Evolutionary conservation across 2,329 filamentous ascomycete genomes (phyloP).

Genomic region (Ilyonectria sp.): DNA sequence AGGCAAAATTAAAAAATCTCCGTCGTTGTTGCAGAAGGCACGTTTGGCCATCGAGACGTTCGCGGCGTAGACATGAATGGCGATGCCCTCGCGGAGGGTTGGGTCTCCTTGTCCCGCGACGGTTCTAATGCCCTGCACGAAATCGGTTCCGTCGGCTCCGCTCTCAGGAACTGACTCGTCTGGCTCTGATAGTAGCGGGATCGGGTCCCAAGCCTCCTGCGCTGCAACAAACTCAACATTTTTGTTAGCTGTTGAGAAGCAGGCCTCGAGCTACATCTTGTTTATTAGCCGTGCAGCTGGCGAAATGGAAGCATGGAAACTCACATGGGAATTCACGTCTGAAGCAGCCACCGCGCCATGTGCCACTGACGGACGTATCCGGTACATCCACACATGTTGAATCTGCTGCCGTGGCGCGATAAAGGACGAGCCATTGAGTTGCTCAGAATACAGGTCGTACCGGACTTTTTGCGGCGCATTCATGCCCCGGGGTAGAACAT

Average conservation of each 20-base stretch:
- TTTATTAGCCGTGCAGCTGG: neutral
- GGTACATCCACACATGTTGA: constrained; percentile 53
- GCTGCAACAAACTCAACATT: constrained; percentile 61
- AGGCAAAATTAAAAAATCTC: constrained; percentile 81
- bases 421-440: constrained; percentile 61
- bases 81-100: constrained; percentile 62
- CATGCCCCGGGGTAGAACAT: constrained; percentile 60
- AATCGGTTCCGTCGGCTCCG: constrained; percentile 59
- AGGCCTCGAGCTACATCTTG: constrained; percentile 51
- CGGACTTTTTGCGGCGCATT: constrained; percentile 62
- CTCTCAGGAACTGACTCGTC: neutral
- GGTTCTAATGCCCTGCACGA: constrained; percentile 61
- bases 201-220: constrained; percentile 65
- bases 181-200: constrained; percentile 45
- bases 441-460: constrained; percentile 61
- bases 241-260: constrained; percentile 63
- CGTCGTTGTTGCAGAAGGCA: constrained; percentile 68
- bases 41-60: constrained; percentile 60
- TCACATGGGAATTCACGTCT: constrained; percentile 48
- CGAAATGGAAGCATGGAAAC: neutral
- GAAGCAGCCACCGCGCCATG: constrained; percentile 45
- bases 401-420: constrained; percentile 48
- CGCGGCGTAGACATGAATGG: constrained; percentile 62
- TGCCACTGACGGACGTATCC: constrained; percentile 51
- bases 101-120: constrained; percentile 64